Conservation (phyloP, 331 rosid genomes). For the Prunus yedoensis region DNA sequence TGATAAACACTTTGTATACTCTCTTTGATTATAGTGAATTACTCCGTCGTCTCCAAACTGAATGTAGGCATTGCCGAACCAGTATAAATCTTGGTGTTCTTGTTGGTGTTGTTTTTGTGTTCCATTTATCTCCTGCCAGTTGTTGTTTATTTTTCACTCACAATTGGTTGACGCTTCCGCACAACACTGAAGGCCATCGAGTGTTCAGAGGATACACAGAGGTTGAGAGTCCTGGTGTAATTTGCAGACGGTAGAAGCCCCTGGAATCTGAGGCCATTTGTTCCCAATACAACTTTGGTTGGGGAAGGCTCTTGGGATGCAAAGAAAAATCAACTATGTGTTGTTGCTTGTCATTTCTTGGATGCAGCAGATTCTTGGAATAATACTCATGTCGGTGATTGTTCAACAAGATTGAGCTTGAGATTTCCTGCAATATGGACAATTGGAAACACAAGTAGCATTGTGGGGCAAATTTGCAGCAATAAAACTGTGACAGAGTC, state of each 20-base stretch:
- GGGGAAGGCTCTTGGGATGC: conserved; percentile 71
- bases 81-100: no score
- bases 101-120: no score
- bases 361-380: conserved; percentile 3
- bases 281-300: conserved; percentile 35
- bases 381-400: conserved; percentile 33
- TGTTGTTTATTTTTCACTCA: no score
- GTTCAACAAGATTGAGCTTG: conserved; percentile 43
- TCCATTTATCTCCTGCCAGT: no score
- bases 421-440: conserved; percentile 44
- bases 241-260: conserved; percentile 6
- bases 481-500: conserved; percentile 27
- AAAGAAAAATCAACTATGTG: conserved; percentile 24
- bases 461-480: conserved; percentile 54
- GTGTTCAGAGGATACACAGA: conserved; percentile 26
- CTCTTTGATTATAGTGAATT: no score
- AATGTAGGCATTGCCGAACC: no score
- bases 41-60: no score
- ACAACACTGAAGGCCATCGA: conserved; percentile 24
- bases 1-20: no score
- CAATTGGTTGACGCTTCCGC: no score
- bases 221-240: conserved; percentile 29
- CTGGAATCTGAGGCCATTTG: conserved; percentile 16
- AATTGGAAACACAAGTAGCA: conserved; percentile 31
- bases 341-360: conserved; percentile 45